Evolutionary conservation across 2,329 filamentous ascomycete species (phyloP), one percentile per base, ranked within the genome.

Genomic region (Onygenales sp.): DNA sequence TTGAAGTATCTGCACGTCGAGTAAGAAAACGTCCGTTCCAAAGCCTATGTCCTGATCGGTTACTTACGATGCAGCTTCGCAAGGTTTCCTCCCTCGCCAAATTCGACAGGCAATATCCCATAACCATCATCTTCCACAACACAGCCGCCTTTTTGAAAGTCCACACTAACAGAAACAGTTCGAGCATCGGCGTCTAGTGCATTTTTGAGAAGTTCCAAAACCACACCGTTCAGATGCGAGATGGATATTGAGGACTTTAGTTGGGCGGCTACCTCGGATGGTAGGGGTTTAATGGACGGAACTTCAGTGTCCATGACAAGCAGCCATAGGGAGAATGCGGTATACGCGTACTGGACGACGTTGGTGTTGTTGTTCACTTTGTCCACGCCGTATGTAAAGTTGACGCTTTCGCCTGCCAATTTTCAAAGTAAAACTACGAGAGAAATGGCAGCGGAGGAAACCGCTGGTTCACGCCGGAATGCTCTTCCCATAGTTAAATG

Each of bases 181-280:
- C 75, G 78, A 13, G 91, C 85, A 45, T 74, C 73, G 3, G 90
- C 89, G 73, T 98, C 93, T 10, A 98, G 76, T 0, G 89, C 82
- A 67, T 98, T 98, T 66, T 86, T 83, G 31, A 94, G 61, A 8
- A 97, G 77, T 45, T 86, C 87, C 53, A 82, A 74, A 11, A 88
- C 74, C 4, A 87, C 89, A 31, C 74, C 79, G 60, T 85, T 85
- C 35, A 97, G 75, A 44, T 83, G 86, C 1, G 83, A 86, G 60
- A 97, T 85, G 53, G 80, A 76, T n/a, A 83, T 82, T 0, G 92
- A 94, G 0, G 92, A 95, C 65, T 85, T 87, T 72, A 98, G 85
- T 66, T 90, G 88, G 47, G 85, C 81, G 61, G 83, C 77, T 54
- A 87, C 88, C 59, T 87, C 77, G 39, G 79, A 72, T 10, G 89